Conservation (phyloP, 208 protist species). For the Leptomonas pyrrhocoris region DNA sequence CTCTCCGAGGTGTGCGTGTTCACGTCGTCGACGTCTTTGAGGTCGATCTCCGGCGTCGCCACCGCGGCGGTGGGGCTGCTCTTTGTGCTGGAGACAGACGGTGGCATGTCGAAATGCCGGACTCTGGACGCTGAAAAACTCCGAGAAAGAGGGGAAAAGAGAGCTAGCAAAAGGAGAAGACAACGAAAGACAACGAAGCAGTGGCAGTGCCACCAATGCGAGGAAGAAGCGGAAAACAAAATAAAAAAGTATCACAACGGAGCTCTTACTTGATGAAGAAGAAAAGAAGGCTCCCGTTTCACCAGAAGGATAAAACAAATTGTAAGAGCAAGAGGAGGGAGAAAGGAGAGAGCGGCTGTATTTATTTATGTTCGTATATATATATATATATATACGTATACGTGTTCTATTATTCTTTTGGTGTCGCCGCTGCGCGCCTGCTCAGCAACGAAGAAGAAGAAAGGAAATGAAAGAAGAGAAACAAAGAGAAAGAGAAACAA, state of each 20-base stretch:
- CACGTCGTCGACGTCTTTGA: constrained; percentile 29
- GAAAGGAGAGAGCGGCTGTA: neutral
- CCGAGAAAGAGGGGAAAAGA: neutral
- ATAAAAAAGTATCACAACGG: neutral
- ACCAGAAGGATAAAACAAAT: neutral
- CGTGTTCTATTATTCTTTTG: no score
- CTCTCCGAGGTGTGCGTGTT: constrained; percentile 32
- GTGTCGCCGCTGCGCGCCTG: no score
- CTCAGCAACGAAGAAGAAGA: no score
- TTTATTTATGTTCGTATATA: no score
- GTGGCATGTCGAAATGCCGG: neutral
- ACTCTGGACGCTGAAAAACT: neutral
- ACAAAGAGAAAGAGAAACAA: constrained; percentile 3
- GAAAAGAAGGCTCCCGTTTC: neutral
- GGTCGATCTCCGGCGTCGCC: neutral
- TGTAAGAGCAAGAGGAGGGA: neutral
- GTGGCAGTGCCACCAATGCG: no score
- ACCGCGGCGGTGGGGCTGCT: neutral
- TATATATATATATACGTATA: no score
- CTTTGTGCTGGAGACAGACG: neutral
- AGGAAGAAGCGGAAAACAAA: neutral
- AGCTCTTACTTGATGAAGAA: neutral
- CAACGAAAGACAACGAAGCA: neutral
- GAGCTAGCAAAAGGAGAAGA: neutral
- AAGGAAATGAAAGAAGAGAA: neutral